These are phyloP conservation scores for Tephrocybe rancida DNA, from an alignment of 768 basidiomycete genomes.

Conservation along the genomic window DNA sequence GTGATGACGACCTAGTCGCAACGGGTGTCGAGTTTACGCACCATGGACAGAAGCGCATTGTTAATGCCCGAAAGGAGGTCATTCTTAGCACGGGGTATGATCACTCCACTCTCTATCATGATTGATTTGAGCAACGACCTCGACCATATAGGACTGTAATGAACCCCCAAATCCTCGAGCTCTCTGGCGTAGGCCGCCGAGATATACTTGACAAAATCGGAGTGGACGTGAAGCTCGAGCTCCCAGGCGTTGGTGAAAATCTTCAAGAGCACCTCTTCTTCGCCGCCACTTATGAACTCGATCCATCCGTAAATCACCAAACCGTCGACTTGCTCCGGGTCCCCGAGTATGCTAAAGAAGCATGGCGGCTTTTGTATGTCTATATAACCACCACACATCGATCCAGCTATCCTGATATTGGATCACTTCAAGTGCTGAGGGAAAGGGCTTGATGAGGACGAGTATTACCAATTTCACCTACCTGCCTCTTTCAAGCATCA, in stretches of 20 bases:
- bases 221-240: slow-evolving; percentile 13
- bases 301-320: slow-evolving; percentile 5
- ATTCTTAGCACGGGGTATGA: slow-evolving; percentile 19
- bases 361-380: background rate
- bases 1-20: background rate
- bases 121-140: background rate
- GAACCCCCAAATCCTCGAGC: slow-evolving; percentile 21
- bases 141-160: background rate
- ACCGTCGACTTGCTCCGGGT: slow-evolving; percentile 9
- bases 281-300: slow-evolving; percentile 9
- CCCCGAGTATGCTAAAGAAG: slow-evolving; percentile 9
- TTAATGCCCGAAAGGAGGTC: slow-evolving; percentile 4
- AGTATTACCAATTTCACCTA: slow-evolving; percentile 30
- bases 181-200: slow-evolving; percentile 18
- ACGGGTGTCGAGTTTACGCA: background rate
- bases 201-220: slow-evolving; percentile 13
- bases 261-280: slow-evolving; percentile 17
- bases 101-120: background rate
- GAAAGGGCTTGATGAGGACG: slow-evolving; percentile 27
- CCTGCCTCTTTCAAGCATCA: slow-evolving; percentile 24
- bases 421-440: slow-evolving; percentile 20
- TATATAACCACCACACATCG: background rate
- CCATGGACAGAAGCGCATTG: background rate
- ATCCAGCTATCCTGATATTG: background rate
- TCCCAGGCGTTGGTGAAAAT: slow-evolving; percentile 23